A percentile compares a stretch with the other conserved stretches of the same genome.
phyloP scores from a whole-genome alignment of 2,329 filamentous ascomycete species.

The Tolypocladium pustulatum region DNA sequence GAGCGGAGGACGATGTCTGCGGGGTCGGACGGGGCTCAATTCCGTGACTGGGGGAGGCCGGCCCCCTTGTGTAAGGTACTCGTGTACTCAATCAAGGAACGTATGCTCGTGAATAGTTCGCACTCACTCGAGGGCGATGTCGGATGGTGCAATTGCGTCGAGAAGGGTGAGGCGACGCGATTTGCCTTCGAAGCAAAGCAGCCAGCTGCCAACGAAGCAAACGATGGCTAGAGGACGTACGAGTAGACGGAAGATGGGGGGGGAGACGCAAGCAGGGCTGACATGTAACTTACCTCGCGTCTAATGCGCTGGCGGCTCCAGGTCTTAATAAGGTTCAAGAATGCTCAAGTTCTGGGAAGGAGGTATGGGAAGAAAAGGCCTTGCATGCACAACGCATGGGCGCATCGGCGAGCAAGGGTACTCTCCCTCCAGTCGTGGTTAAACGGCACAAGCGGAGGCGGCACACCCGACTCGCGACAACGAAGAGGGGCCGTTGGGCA shows the following conservation, averaged over 20 bases:
- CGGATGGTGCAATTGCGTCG: not conserved
- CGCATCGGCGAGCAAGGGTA: not conserved
- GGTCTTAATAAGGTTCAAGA: not conserved
- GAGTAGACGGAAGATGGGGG: not conserved
- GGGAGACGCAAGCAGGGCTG: not conserved
- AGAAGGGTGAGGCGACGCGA: not conserved
- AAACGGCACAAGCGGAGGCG: not conserved
- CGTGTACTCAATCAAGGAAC: not conserved
- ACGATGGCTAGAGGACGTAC: not conserved
- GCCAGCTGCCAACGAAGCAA: not conserved
- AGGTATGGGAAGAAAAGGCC: not conserved
- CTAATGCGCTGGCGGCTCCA: not conserved
- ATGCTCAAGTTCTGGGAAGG: not conserved
- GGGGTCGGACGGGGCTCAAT: not conserved
- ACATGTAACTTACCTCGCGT: not conserved
- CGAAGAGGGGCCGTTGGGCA: not conserved
- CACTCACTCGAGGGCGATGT: not conserved
- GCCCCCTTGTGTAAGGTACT: too few species aligned
- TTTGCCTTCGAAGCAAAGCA: not conserved
- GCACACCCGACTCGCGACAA: not conserved
- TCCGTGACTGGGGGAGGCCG: not conserved
- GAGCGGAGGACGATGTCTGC: not conserved
- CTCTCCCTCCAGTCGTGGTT: not conserved
- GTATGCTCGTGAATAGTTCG: not conserved
- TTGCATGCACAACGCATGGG: not conserved